Base-by-base conservation (phyloP, 805 yeast genomes). In the Tetrapisispora phaffii region DNA sequence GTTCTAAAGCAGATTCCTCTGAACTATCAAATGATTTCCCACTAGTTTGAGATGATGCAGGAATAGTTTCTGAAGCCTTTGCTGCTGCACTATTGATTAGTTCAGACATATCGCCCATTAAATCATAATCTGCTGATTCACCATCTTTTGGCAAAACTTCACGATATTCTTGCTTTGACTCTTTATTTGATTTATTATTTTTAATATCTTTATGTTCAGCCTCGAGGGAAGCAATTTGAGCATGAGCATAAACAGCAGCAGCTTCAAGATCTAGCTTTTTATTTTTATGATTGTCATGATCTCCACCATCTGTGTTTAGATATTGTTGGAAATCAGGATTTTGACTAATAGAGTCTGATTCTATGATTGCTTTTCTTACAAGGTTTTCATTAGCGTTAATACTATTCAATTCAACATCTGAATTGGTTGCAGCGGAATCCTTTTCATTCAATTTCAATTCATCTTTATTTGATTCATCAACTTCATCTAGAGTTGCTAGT, bases 1-100 rank as follows among this genome's bases (percentile, higher is more conserved):
- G 74, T 47, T 86, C 90, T 49, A 89, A 76, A 0, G 86, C 84
- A 19, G 67, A 72, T 63, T 89, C 97, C 41, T 79, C 84, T 21
- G 55, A 51, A 8, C 51, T 44, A 46, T 56, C 63, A 44, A 65
- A 55, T 13, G 66, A 50, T 42, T 60, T 62, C 21, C 67, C 67
- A 37, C 59, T 59, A 2, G 64, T 53, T 49, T 60, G 65, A 13
- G 62, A 51, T 13, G 61, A 52, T 7, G 59, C 51, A 10, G 59
- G 59, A 7, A 60, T 53, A n/a, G 58, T 49, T 29, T 53, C 54
- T 4, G 67, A 68, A 0, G 77, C 76, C 49, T 68, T 69, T 10
- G 65, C 59, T 6, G 72, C 75, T 2, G 77, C 76, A 26, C 62
- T 8, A 65, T 46, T 69, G 28, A 69, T 66, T 43, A 70, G 53